phyloP scores from a whole-genome alignment of 1,284 basidiomycete genomes.

The Takashimella koratensis region DNA sequence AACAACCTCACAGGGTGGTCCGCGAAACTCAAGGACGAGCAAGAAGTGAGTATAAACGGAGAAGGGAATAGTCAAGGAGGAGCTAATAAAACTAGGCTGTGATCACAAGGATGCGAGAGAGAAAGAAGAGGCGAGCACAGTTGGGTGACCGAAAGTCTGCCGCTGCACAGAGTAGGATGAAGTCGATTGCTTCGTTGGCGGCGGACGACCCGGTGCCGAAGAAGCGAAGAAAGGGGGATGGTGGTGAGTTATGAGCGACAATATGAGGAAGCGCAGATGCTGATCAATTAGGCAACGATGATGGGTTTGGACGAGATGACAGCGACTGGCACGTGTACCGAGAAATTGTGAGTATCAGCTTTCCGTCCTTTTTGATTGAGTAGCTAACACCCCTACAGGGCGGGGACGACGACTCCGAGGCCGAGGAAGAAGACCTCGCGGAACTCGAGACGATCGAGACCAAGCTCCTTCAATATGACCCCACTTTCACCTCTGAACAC shows the following conservation, averaged over 20 bases:
- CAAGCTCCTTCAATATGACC: slow-evolving; percentile 78
- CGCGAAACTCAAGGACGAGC: slow-evolving; percentile 64
- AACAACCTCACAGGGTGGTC: slow-evolving; percentile 71
- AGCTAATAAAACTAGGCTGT: slow-evolving; percentile 55
- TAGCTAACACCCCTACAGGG: slow-evolving; percentile 53
- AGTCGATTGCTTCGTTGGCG: slow-evolving; percentile 88
- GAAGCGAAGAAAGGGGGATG: slow-evolving; percentile 72
- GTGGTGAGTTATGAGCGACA: slow-evolving; percentile 57
- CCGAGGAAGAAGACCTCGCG: slow-evolving; percentile 87
- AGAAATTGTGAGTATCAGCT: slow-evolving; percentile 70
- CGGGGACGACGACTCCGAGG: slow-evolving; percentile 79
- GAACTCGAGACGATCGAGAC: slow-evolving; percentile 72
- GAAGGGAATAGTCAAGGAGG: not conserved
- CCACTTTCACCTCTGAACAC: slow-evolving; percentile 71
- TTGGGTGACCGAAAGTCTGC: slow-evolving; percentile 89
- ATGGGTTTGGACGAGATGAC: slow-evolving; percentile 91
- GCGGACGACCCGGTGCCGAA: slow-evolving; percentile 70
- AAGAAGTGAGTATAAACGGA: slow-evolving; percentile 60
- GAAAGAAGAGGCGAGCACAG: slow-evolving; percentile 75
- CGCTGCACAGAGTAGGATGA: slow-evolving; percentile 94
- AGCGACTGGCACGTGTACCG: slow-evolving; percentile 98
- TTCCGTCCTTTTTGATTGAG: not conserved
- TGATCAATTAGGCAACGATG: slow-evolving; percentile 58
- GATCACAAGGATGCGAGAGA: slow-evolving; percentile 80
- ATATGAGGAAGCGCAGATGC: not conserved